phyloP scores from a whole-genome alignment of 768 basidiomycete genomes.

The Pleurotus djamor region DNA sequence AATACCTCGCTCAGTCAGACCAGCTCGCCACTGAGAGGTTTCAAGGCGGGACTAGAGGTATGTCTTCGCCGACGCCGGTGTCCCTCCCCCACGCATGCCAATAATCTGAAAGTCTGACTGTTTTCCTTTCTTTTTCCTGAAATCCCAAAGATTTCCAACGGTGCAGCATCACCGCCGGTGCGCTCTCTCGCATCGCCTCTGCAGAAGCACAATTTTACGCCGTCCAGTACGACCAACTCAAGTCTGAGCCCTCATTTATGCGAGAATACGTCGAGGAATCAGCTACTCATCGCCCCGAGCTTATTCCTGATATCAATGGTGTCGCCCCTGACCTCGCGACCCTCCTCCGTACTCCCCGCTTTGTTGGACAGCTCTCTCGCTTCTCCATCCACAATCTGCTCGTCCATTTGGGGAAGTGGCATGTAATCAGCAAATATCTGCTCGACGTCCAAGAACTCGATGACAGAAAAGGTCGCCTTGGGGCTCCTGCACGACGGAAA shows the following conservation, averaged over 20 bases:
- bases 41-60: neutral
- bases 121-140: too few relatives aligned
- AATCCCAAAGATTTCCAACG: neutral
- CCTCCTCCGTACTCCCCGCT: neutral
- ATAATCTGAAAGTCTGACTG: too few relatives aligned
- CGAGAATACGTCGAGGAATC: neutral
- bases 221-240: neutral
- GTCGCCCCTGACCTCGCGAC: neutral
- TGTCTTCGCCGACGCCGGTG: neutral
- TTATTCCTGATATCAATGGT: neutral
- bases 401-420: neutral
- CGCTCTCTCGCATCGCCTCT: neutral
- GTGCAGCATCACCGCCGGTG: neutral
- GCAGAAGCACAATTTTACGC: neutral
- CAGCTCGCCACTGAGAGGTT: neutral
- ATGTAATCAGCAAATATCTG: neutral
- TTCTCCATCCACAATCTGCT: neutral
- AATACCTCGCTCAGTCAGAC: constrained; percentile 3
- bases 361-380: neutral
- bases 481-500: neutral
- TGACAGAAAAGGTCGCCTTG: neutral
- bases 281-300: neutral
- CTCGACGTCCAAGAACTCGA: neutral
- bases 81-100: too few relatives aligned
- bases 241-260: neutral